A percentile compares a stretch with the other conserved stretches of the same genome.
Evolutionary conservation across 2,329 filamentous ascomycete genomes (phyloP).

Genomic region (Nemania sp.): DNA sequence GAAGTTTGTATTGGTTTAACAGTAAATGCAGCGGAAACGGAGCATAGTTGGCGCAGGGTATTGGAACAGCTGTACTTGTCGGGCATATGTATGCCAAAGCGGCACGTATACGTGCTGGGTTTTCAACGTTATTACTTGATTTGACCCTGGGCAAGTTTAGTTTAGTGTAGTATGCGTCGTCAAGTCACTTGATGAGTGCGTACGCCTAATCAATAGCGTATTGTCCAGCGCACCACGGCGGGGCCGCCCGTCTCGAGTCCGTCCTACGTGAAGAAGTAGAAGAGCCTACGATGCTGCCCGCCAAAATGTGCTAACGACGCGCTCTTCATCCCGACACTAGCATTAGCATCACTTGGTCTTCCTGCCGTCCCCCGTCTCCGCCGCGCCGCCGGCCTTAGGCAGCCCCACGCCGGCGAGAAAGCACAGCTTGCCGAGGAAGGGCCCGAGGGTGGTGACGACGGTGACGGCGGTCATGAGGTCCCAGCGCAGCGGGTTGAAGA

Average conservation of each 20-base stretch:
- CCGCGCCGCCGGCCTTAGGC: background rate
- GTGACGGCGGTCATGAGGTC: slow-evolving; percentile 16
- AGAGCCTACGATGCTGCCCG: too few relatives aligned
- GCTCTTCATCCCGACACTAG: background rate
- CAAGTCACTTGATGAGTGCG: background rate
- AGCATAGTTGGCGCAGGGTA: slow-evolving; percentile 23
- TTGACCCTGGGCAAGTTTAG: background rate
- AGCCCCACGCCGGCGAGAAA: slow-evolving; percentile 31
- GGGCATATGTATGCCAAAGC: background rate
- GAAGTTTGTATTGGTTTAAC: slow-evolving; percentile 19
- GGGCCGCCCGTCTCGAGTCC: too few relatives aligned
- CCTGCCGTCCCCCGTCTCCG: background rate
- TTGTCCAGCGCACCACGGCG: background rate
- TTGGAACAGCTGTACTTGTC: slow-evolving; percentile 5
- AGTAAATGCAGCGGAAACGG: slow-evolving; percentile 13
- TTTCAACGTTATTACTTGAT: background rate
- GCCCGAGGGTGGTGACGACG: slow-evolving; percentile 26
- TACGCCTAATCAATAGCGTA: background rate
- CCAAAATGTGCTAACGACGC: background rate
- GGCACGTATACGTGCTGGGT: background rate
- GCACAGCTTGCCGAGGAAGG: slow-evolving; percentile 29
- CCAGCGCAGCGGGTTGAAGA: slow-evolving; percentile 28
- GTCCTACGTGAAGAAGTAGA: too few relatives aligned
- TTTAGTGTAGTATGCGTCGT: background rate
- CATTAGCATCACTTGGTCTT: slow-evolving; percentile 16